Conservation (phyloP, 2,329 filamentous ascomycete species). For the Alternaria infectoria region DNA sequence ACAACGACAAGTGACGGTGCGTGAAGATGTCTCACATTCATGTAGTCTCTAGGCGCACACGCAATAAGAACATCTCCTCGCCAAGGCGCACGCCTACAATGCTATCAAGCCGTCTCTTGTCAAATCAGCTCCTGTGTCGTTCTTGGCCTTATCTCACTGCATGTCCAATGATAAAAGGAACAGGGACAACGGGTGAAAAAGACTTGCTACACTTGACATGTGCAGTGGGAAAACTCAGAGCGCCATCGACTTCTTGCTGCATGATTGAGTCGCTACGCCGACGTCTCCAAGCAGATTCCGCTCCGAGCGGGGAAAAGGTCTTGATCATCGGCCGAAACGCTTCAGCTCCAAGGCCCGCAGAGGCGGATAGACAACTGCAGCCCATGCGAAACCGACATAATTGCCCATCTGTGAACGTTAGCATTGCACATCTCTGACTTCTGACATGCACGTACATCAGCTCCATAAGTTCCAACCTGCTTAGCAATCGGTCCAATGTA, state of each 20-base stretch:
- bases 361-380: constrained; percentile 62
- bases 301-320: not conserved
- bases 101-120: not conserved
- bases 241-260: not conserved
- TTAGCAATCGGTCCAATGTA: constrained; percentile 69
- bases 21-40: not conserved
- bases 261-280: not conserved
- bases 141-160: not conserved
- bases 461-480: constrained; percentile 63
- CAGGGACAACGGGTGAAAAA: not conserved
- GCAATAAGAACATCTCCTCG: not conserved
- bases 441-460: constrained; percentile 55
- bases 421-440: not conserved
- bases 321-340: constrained; percentile 53
- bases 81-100: not conserved
- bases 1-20: not conserved
- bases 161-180: not conserved
- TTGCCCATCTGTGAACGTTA: constrained; percentile 58
- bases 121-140: not conserved
- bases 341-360: constrained; percentile 60
- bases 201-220: not conserved
- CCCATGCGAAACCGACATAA: constrained; percentile 67
- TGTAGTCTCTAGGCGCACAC: not conserved
- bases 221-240: not conserved
- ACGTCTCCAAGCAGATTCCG: not conserved